Percentiles rank a stretch among this genome's conserved stretches.
phyloP scores from a whole-genome alignment of 2,329 filamentous ascomycete genomes.

The Colletotrichum magnum region DNA sequence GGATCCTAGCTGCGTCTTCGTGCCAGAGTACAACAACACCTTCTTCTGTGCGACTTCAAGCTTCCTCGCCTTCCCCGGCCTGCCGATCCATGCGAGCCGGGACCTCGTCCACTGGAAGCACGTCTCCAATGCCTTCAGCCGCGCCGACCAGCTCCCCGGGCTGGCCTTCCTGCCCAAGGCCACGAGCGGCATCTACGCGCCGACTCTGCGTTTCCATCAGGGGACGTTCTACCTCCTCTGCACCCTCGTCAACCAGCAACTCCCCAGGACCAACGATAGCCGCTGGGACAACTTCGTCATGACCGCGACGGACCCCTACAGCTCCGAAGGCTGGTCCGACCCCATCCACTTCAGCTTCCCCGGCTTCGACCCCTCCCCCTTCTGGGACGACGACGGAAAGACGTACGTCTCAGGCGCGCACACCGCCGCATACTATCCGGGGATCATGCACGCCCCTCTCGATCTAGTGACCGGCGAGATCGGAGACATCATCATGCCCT shows the following conservation, averaged over 20 bases:
- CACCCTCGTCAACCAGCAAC: constrained; percentile 44
- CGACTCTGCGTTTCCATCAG: constrained; percentile 59
- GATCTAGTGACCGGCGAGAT: constrained; percentile 57
- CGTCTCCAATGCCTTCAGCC: constrained; percentile 56
- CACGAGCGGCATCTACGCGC: constrained; percentile 61
- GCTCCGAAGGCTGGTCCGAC: constrained; percentile 45
- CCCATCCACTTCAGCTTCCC: constrained; percentile 45
- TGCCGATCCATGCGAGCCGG: constrained; percentile 67
- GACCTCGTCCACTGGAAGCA: constrained; percentile 66
- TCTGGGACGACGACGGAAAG: constrained; percentile 70
- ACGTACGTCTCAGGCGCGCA: constrained; percentile 61
- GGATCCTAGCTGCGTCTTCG: constrained; percentile 61
- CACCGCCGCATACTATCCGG: constrained; percentile 46
- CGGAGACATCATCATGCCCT: constrained; percentile 56
- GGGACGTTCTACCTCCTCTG: constrained; percentile 61
- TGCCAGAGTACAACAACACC: constrained; percentile 55
- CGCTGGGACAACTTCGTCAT: constrained; percentile 40
- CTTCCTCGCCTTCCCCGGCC: constrained; percentile 66
- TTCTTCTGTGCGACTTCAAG: constrained; percentile 67
- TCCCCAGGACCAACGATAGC: constrained; percentile 26
- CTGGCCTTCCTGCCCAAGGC: constrained; percentile 48
- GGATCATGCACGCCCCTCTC: constrained; percentile 55
- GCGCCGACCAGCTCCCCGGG: constrained; percentile 57
- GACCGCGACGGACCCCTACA: constrained; percentile 41
- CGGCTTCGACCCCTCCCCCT: constrained; percentile 63